Base-by-base conservation (phyloP, 495 filamentous ascomycete species). In the Talaromyces borbonicus region DNA sequence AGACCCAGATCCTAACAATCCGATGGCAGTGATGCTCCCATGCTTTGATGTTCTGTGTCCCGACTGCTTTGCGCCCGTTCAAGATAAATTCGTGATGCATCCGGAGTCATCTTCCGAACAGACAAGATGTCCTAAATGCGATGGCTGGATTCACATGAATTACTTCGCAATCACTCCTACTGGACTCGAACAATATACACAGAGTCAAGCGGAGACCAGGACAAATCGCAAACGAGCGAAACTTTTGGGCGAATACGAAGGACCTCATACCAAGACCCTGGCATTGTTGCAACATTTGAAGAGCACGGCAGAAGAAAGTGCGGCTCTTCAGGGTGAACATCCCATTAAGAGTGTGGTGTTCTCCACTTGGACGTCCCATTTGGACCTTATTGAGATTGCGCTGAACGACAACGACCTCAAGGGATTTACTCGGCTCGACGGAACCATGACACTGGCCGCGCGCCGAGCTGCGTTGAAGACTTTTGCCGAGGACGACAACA, bases 331-430 rank as follows among this genome's bases (percentile, higher is more conserved):
- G 2, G 56, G 65, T 27, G 67, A 75, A 9, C 72, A 69, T 0
- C 87, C 89, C 0, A 80, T 86, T 61, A 95, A 93, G 58, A 85
- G 83, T 33, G 90, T 98, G 11, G 78, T 98, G 15, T 96, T 97
- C 59, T 95, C 89, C 1, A 79, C 77, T 23, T 98, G 92, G 90
- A 96, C 90, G 0, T 80, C 84, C 2, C 88, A 96, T 58, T 78
- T 98, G 25, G 90, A 98, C 57, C 76, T 98, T 11, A 93, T 98
- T 52, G 79, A 95, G 56, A 77, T 87, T 40, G 90, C 92, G 2
- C 68, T 98, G 11, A 71, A 80, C 37, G 73, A 79, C 36, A 72
- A 75, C 26, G 69, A 69, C 6, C 77, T 95, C 56, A 66, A 57
- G 2, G 47, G 57, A 0, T 93, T 75, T 56, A 78, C 75, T n/a